Base-by-base conservation (phyloP, 495 filamentous ascomycete species). In the Aspergillus heteromorphus region DNA sequence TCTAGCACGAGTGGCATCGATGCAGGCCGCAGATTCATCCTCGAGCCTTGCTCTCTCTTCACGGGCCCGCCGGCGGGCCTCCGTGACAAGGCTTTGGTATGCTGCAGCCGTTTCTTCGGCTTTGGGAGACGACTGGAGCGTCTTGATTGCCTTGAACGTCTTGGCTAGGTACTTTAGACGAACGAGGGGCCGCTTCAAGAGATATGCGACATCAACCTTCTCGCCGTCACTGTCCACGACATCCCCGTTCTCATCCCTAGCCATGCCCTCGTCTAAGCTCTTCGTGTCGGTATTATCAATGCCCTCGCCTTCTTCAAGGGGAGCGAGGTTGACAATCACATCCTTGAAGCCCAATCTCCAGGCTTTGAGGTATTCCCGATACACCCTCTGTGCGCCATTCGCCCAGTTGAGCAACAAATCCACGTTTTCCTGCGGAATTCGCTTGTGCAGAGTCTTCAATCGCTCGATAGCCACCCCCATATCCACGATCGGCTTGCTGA, bases 261-360 rank as follows among this genome's bases (percentile, higher is more conserved):
- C 83, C 69, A 93, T 73, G 18, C 85, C 84, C 62, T 87, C 80
- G 56, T 88, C 76, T 25, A 87, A 73, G 36, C 71, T 76, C 45
- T 75, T 85, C 58, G 73, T 84, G 60, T 67, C 78, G 53, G 63
- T 78, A 69, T 71, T 82, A 63, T 56, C 70, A 11, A 59, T 55
- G 10, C 59, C 65, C 34, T 73, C 67, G 6, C 67, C 74, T 49
- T 82, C 83, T 36, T 79, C 77, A 16, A 80, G 79, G 8, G 91
- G 87, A 9, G 90, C 91, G 21, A 99, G 79, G 61, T 93, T 96
- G 61, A 99, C 88, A 51, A 97, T 87, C 18, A 97, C 85, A 69
- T 95, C 92, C 61, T 96, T 87, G 70, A 99, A 99, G 4, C 93
- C 93, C 51, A 96, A 79, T 45, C 92, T 79, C 93, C 93, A 99